phyloP scores from a whole-genome alignment of 768 basidiomycete genomes.

The Russula earlei region DNA sequence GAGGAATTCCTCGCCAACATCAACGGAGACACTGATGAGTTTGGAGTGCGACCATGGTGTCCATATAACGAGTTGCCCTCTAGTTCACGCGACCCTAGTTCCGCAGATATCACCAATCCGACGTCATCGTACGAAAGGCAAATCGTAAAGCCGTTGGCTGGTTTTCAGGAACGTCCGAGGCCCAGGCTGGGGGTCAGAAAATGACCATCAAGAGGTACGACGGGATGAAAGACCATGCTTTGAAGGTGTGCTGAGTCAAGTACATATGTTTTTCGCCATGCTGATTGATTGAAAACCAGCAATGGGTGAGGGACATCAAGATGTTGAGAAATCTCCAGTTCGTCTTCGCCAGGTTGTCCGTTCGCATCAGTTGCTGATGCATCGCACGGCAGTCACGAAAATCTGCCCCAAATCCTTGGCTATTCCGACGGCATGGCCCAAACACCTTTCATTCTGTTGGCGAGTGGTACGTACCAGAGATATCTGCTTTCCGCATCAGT shows the following conservation, averaged over 20 bases:
- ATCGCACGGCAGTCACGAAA: slow-evolving; percentile 34
- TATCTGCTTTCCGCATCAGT: not conserved
- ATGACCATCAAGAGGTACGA: slow-evolving; percentile 39
- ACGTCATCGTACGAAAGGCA: slow-evolving; percentile 31
- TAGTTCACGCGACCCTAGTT: slow-evolving; percentile 28
- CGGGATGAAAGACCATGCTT: slow-evolving; percentile 26
- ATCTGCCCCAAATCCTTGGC: slow-evolving; percentile 44
- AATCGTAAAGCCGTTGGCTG: slow-evolving; percentile 29
- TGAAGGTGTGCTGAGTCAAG: slow-evolving; percentile 24
- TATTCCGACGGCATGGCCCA: slow-evolving; percentile 37
- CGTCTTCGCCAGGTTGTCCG: slow-evolving; percentile 14
- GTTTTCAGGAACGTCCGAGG: slow-evolving; percentile 39
- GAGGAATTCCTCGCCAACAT: slow-evolving; percentile 16
- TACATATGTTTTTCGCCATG: no score
- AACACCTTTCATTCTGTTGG: slow-evolving; percentile 44
- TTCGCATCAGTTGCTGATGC: not conserved
- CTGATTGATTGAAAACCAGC: slow-evolving; percentile 24
- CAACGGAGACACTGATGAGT: slow-evolving; percentile 10
- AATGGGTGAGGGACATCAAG: slow-evolving; percentile 43
- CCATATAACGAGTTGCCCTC: not conserved
- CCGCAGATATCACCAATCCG: slow-evolving; percentile 41
- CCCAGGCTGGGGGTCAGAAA: slow-evolving; percentile 32
- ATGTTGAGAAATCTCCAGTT: slow-evolving; percentile 42
- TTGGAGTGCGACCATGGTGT: slow-evolving; percentile 3
- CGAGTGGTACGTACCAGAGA: slow-evolving; percentile 30